Percentiles rank a stretch among this genome's conserved stretches.
phyloP scores from a whole-genome alignment of 371 early-diverging fungal species.

The Lichtheimia ornata region DNA sequence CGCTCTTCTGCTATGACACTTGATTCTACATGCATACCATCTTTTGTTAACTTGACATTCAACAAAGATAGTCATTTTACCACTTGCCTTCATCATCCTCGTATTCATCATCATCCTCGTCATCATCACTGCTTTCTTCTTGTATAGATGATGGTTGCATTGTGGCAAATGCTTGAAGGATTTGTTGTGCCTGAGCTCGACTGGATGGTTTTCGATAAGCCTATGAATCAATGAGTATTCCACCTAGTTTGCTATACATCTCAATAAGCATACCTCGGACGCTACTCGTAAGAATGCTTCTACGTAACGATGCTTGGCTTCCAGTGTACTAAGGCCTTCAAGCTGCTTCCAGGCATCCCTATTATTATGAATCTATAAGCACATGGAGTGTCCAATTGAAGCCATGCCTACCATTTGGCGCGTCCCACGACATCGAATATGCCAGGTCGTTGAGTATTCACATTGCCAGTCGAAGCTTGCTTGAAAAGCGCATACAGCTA shows the following conservation, averaged over 20 bases:
- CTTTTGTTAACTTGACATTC: too few relatives aligned
- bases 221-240: slow-evolving; percentile 8
- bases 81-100: too few relatives aligned
- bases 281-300: slow-evolving; percentile 26
- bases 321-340: slow-evolving; percentile 18
- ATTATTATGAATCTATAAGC: background rate
- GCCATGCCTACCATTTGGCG: slow-evolving; percentile 38
- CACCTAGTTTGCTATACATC: too few relatives aligned
- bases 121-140: slow-evolving; percentile 7
- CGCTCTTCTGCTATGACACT: slow-evolving; percentile 27
- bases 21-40: slow-evolving; percentile 1
- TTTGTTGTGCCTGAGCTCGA: slow-evolving; percentile 43
- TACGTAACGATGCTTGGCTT: slow-evolving; percentile 36
- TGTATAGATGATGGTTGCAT: slow-evolving; percentile 24
- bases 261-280: slow-evolving; percentile 12
- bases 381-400: background rate
- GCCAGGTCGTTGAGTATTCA: slow-evolving; percentile 41
- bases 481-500: slow-evolving; percentile 49
- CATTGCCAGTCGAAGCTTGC: slow-evolving; percentile 44
- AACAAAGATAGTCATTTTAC: too few relatives aligned
- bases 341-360: slow-evolving; percentile 33
- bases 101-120: slow-evolving; percentile 5
- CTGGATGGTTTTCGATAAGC: slow-evolving; percentile 42
- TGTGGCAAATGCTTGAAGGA: slow-evolving; percentile 43
- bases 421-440: slow-evolving; percentile 54